A percentile compares a stretch with the other conserved stretches of the same genome.
These are phyloP conservation scores for Mimosa bimucronata DNA, from an alignment of 306 rosid species.

Conservation along the genomic window DNA sequence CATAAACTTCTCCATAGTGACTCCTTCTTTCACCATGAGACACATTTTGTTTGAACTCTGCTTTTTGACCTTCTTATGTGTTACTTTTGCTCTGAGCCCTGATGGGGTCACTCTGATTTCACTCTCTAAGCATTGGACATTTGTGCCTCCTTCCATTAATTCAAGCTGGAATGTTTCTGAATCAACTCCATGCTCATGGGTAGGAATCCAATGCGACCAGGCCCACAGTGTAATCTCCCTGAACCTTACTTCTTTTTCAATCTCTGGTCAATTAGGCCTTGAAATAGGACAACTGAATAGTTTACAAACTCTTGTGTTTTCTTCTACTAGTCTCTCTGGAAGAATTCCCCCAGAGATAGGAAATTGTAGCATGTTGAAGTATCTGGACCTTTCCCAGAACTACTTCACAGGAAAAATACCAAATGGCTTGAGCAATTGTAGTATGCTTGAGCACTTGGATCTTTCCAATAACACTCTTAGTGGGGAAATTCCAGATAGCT, in stretches of 20 bases:
- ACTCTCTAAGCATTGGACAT: constrained; percentile 53
- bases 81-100: constrained; percentile 47
- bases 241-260: constrained; percentile 47
- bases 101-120: constrained; percentile 66
- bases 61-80: constrained; percentile 29
- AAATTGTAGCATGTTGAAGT: constrained; percentile 31
- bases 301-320: constrained; percentile 43
- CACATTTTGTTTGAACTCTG: constrained; percentile 30
- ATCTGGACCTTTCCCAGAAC: background rate
- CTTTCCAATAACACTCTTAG: constrained; percentile 47
- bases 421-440: constrained; percentile 46
- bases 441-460: constrained; percentile 48
- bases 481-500: constrained; percentile 56
- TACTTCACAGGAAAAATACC: background rate
- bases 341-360: constrained; percentile 46
- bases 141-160: constrained; percentile 44
- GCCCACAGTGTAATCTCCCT: constrained; percentile 51
- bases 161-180: constrained; percentile 66
- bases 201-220: constrained; percentile 61
- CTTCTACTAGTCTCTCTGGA: constrained; percentile 42
- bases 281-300: constrained; percentile 48
- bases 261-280: constrained; percentile 65
- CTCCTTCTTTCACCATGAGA: background rate
- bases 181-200: constrained; percentile 81
- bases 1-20: background rate